These are phyloP conservation scores for Aphanomyces cochlioides DNA, from an alignment of 352 stramenopile genomes.

Conservation along the genomic window DNA sequence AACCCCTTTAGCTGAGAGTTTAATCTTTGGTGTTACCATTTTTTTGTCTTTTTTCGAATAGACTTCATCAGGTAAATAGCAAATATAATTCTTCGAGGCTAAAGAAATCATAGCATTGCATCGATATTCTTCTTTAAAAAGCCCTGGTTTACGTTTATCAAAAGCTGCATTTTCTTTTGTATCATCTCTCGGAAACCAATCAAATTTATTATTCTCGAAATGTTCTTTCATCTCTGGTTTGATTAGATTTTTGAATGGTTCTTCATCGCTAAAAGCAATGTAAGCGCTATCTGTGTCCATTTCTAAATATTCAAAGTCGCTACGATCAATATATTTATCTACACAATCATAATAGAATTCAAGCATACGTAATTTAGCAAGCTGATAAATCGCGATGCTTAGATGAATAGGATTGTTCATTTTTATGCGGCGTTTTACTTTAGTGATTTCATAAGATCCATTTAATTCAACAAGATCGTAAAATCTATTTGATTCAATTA, in stretches of 20 bases:
- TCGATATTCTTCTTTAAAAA: constrained; percentile 36
- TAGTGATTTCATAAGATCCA: constrained; percentile 24
- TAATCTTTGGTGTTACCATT: constrained; percentile 15
- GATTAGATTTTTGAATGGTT: constrained; percentile 32
- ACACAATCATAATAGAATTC: constrained; percentile 35
- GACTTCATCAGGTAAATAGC: constrained; percentile 31
- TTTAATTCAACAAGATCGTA: constrained; percentile 28
- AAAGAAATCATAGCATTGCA: constrained; percentile 34
- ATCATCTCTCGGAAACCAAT: constrained; percentile 32
- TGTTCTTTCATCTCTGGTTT: constrained; percentile 32
- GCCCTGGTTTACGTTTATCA: constrained; percentile 28
- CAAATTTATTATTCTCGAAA: constrained; percentile 30
- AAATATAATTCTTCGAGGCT: constrained; percentile 36
- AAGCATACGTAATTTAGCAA: constrained; percentile 32
- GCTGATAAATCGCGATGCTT: constrained; percentile 33
- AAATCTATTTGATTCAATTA: constrained; percentile 19
- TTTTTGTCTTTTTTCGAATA: too few relatives aligned
- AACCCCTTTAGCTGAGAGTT: constrained; percentile 35
- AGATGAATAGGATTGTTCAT: constrained; percentile 33
- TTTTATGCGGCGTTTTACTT: constrained; percentile 25
- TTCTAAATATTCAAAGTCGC: constrained; percentile 31
- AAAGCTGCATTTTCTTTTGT: constrained; percentile 7
- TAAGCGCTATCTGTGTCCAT: constrained; percentile 34
- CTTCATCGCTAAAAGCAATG: constrained; percentile 32
- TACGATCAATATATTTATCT: constrained; percentile 32